Evolutionary conservation across 192 early-diverging fungal species (phyloP).

Genomic region (Backusella circina): DNA sequence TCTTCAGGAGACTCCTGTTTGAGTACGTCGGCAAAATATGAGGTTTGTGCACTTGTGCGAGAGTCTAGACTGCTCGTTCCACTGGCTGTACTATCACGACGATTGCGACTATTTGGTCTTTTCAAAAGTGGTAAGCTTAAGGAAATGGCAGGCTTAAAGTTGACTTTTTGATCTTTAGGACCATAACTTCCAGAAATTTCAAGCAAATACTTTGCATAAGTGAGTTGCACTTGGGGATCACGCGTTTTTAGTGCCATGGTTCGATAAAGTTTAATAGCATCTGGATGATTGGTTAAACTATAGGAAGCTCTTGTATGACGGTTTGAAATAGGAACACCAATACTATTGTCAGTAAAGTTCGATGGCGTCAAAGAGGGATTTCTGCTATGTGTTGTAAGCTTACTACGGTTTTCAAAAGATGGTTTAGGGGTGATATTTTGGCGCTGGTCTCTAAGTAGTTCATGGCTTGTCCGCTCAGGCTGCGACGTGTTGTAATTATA

Average conservation of each 20-base stretch:
- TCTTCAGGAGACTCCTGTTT: slow-evolving; percentile 9
- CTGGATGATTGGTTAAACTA: slow-evolving; percentile 25
- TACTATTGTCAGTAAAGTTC: neutral
- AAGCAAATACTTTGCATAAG: slow-evolving; percentile 75
- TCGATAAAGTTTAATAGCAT: slow-evolving; percentile 59
- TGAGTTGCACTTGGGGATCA: slow-evolving; percentile 66
- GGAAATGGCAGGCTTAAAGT: neutral
- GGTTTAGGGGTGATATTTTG: neutral
- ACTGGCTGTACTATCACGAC: slow-evolving; percentile 20
- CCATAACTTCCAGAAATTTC: slow-evolving; percentile 51
- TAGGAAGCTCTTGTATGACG: slow-evolving; percentile 14
- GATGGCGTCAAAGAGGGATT: slow-evolving; percentile 1
- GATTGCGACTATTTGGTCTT: neutral
- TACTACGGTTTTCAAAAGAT: neutral
- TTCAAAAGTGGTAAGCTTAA: slow-evolving; percentile 1
- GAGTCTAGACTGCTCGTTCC: slow-evolving; percentile 1
- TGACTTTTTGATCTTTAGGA: neutral
- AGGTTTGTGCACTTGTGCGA: slow-evolving; percentile 1
- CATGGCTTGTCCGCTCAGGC: neutral
- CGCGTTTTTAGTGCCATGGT: slow-evolving; percentile 76
- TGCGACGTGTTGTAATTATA: neutral
- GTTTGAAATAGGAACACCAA: neutral
- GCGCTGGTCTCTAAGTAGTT: neutral
- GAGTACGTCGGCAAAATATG: neutral
- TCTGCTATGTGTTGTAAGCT: neutral